Base-by-base conservation (phyloP, 1,284 basidiomycete species). In the Paramarasmius palmivorus region DNA sequence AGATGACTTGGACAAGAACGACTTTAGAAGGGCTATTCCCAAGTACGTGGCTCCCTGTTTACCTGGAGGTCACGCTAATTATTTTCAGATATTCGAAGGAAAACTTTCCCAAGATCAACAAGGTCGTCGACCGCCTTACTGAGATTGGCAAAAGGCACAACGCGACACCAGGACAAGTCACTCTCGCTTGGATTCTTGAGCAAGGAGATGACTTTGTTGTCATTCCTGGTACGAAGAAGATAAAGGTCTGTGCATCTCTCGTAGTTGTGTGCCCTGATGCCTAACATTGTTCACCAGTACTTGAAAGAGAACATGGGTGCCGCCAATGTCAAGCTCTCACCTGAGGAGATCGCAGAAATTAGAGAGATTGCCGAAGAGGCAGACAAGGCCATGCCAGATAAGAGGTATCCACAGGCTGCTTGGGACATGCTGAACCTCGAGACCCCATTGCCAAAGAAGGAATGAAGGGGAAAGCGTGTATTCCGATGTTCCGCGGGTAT, bases 131-230 rank as follows among this genome's bases (percentile, higher is more conserved):
- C 7, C 69, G 68, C 25, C 63, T 88, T 14, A 62, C 71, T 36
- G 57, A 61, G 4, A 69, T 86, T 23, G 82, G 77, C 1, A 58
- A 66, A 39, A 73, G 67, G 50, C 73, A 83, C 59, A 65, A 69
- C 19, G 76, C 75, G 3, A 81, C 83, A 0, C 55, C 82, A 0
- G 76, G 79, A 0, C 85, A 88, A 64, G 70, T 85, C 15, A 66
- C 75, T 0, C 71, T 89, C 10, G 83, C 86, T 0, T 89, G 86
- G 85, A 58, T 86, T 15, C 68, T 83, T 19, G 76, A 75, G 14
- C 81, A 80, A 66, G 79, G 77, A 9, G 65, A 72, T 15, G 76
- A 81, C 55, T 70, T 84, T 54, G 69, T 83, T 49, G 74, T 80
- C 0, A 82, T 84, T 57, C 82, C 82, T 2, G 82, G 82, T 0